Conservation (phyloP, 805 yeast species). For the Lachancea cidri region DNA sequence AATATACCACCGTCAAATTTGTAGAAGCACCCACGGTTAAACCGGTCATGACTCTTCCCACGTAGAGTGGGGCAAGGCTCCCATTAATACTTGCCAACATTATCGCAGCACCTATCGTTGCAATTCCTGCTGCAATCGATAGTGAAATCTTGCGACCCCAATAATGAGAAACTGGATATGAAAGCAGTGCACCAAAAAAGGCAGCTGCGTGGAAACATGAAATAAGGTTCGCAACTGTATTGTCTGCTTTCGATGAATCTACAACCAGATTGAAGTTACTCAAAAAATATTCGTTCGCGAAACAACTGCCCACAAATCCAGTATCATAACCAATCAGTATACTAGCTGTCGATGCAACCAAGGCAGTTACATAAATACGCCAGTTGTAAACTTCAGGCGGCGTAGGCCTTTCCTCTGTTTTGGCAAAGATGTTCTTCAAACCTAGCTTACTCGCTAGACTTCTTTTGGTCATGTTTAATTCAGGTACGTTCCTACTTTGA, state of each 20-base stretch:
- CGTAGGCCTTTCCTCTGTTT: slow-evolving; percentile 14
- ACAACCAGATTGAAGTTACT: slow-evolving; percentile 40
- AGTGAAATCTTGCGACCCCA: slow-evolving; percentile 39
- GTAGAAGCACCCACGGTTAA: slow-evolving; percentile 50
- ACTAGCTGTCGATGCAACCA: slow-evolving; percentile 46
- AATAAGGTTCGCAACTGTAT: slow-evolving; percentile 38
- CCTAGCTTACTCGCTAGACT: not conserved
- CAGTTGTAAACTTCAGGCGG: slow-evolving; percentile 44
- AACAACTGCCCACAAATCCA: slow-evolving; percentile 52
- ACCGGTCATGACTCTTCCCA: slow-evolving; percentile 50
- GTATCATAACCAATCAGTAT: slow-evolving; percentile 51
- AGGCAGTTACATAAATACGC: slow-evolving; percentile 39
- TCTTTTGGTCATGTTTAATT: not conserved
- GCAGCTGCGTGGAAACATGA: slow-evolving; percentile 51
- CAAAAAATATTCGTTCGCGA: slow-evolving; percentile 41
- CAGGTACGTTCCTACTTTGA: not conserved
- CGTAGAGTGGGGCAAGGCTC: slow-evolving; percentile 44
- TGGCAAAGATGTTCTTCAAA: slow-evolving; percentile 8
- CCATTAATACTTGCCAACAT: slow-evolving; percentile 34
- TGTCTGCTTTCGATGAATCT: slow-evolving; percentile 26
- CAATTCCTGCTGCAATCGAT: slow-evolving; percentile 36
- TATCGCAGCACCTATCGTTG: slow-evolving; percentile 41
- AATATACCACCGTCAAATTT: slow-evolving; percentile 44
- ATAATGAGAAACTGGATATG: slow-evolving; percentile 40
- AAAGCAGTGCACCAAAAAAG: slow-evolving; percentile 42